phyloP scores from a whole-genome alignment of 2,329 filamentous ascomycete genomes.

The Cladosporium velox region DNA sequence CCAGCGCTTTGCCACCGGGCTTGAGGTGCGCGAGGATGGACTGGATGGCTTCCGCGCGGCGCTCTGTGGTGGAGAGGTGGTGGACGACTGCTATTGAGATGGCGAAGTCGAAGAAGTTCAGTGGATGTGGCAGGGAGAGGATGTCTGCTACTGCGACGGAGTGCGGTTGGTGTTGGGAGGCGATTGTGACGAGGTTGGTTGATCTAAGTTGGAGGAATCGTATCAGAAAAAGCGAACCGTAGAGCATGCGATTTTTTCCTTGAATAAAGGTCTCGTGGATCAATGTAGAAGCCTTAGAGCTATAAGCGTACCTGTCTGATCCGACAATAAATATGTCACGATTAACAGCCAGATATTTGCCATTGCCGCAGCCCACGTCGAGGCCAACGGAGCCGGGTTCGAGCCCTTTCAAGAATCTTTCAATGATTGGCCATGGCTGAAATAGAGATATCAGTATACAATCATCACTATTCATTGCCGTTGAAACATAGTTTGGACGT shows the following conservation, averaged over 20 bases:
- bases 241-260: not conserved
- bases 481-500: constrained; percentile 26
- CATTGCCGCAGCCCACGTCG: constrained; percentile 94
- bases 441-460: not conserved
- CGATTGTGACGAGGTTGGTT: constrained; percentile 60
- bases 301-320: constrained; percentile 70
- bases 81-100: constrained; percentile 95
- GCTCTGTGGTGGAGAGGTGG: constrained; percentile 77
- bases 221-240: constrained; percentile 19
- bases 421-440: constrained; percentile 88
- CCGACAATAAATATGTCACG: constrained; percentile 75
- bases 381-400: constrained; percentile 74
- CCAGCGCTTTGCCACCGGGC: constrained; percentile 65
- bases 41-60: constrained; percentile 71
- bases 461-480: not conserved
- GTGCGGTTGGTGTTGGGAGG: constrained; percentile 60
- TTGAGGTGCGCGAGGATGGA: constrained; percentile 69
- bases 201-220: constrained; percentile 48
- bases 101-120: constrained; percentile 72
- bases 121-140: constrained; percentile 76
- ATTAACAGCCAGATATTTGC: constrained; percentile 88
- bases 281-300: not conserved
- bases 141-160: constrained; percentile 78
- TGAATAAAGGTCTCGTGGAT: not conserved
- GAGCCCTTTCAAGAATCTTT: constrained; percentile 70